Percentiles rank a stretch among this genome's conserved stretches.
Evolutionary conservation across 768 basidiomycete species (phyloP).

Genomic region (Paxillus ammoniavirescens): DNA sequence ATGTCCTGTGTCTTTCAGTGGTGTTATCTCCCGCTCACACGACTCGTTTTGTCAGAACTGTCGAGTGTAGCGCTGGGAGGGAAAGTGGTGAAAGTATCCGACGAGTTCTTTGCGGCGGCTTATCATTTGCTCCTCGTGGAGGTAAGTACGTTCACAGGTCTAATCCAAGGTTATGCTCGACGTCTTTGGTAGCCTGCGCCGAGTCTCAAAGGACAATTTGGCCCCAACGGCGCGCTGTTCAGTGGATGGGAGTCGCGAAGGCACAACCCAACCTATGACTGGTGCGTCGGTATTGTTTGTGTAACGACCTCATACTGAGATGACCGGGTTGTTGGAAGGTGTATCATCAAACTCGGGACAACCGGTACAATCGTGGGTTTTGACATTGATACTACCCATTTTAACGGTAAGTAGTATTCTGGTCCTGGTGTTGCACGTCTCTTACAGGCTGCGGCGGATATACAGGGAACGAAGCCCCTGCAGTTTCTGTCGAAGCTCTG

Average conservation of each 20-base stretch:
- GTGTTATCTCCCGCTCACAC: not conserved
- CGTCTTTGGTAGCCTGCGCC: conserved; percentile 64
- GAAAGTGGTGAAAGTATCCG: conserved; percentile 71
- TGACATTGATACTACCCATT: conserved; percentile 94
- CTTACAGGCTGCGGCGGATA: not conserved
- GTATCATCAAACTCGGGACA: conserved; percentile 85
- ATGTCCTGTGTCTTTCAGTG: not conserved
- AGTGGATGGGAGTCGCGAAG: conserved; percentile 93
- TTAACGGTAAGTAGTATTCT: conserved; percentile 61
- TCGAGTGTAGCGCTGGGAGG: conserved; percentile 86
- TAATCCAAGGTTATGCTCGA: not conserved
- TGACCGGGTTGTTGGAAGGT: conserved; percentile 47
- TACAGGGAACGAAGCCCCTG: conserved; percentile 83
- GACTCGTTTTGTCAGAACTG: conserved; percentile 57
- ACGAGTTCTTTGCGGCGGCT: conserved; percentile 95
- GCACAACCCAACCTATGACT: conserved; percentile 88
- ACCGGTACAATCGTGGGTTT: conserved; percentile 73
- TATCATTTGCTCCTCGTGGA: conserved; percentile 79
- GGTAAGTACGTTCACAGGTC: conserved; percentile 40
- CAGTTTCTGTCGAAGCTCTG: conserved; percentile 70
- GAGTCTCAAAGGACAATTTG: conserved; percentile 94
- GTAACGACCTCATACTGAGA: not conserved
- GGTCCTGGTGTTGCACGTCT: not conserved
- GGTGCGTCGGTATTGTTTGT: conserved; percentile 45
- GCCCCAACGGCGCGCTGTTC: conserved; percentile 90